Base-by-base conservation (phyloP, 129 eudicot species). In the Flaveria brownii region DNA sequence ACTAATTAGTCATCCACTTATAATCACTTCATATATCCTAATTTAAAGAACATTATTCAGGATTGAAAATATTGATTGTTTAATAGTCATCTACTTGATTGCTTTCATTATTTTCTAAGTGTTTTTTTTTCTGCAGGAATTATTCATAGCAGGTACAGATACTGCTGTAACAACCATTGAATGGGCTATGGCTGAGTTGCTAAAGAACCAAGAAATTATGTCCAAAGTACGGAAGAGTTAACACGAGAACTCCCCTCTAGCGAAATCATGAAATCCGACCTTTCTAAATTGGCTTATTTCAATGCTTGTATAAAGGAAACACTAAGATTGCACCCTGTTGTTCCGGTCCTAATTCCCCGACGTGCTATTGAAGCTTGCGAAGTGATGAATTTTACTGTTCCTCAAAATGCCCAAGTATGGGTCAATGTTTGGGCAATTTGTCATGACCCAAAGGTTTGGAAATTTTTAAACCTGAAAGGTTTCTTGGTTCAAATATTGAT, bases 401-500 rank as follows among this genome's bases (percentile, higher is more conserved):
- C 84, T 74, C 43, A 75, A 62, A 59, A 81, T 20, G 0, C 80
- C 5, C 51, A 59, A 68, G 49, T 74, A 17, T 63, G 75, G 16
- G 70, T 80, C 7, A 80, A 80, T 11, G 30, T 80, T 23, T 80
- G 84, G 84, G 80, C 84, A 7, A 74, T 74, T 13, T 69, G 80
- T 15, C 76, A 66, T 2, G 84, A 81, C 75, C 71, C 84, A 9
- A 15, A 26, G 1, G 9, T 68, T 10, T 81, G 84, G 84, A 72
- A 74, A n/a, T 36, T 0, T 81, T 81, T 56, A 81, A 46, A 57
- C 80, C 84, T 1, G 84, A 81, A 60, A 70, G 84, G 54, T 81
- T 81, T 75, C 56, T 81, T 3, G 74, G 46, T 41, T 81, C 71
- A 8, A 59, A 57, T 15, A 1, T 77, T 26, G 68, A 77, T 43